Percentiles rank a stretch among this genome's conserved stretches.
Evolutionary conservation across 2,329 filamentous ascomycete species (phyloP).

Genomic region (Cercospora sp.): DNA sequence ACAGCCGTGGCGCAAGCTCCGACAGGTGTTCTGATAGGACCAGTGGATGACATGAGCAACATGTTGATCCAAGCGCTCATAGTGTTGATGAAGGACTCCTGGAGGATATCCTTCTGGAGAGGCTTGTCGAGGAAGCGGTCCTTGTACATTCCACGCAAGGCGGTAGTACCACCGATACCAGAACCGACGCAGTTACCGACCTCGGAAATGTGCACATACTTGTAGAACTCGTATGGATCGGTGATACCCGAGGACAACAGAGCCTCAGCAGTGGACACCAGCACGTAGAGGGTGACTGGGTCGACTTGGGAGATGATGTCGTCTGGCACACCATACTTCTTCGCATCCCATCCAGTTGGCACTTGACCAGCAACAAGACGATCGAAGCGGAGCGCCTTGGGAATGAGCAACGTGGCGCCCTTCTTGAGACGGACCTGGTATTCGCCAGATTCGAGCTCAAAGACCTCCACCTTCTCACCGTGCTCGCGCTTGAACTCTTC

Average conservation of each 20-base stretch:
- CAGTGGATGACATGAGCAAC: conserved; percentile 93
- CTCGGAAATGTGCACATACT: conserved; percentile 97
- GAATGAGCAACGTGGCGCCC: conserved; percentile 90
- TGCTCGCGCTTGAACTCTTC: conserved; percentile 97
- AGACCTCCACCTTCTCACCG: conserved; percentile 95
- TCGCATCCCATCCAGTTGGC: conserved; percentile 94
- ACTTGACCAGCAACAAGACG: conserved; percentile 96
- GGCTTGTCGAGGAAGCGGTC: conserved; percentile 96
- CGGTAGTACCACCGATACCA: conserved; percentile 91
- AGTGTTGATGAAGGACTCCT: conserved; percentile 99
- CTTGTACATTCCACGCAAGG: conserved; percentile 96
- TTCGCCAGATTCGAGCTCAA: conserved; percentile 89
- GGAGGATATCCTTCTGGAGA: conserved; percentile 96
- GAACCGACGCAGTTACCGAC: conserved; percentile 98
- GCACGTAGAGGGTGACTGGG: conserved; percentile 90
- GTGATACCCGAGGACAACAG: conserved; percentile 92
- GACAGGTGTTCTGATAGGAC: conserved; percentile 97
- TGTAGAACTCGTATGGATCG: conserved; percentile 99
- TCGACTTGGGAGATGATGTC: conserved; percentile 98
- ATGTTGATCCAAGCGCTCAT: conserved; percentile 99
- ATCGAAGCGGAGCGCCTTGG: conserved; percentile 95
- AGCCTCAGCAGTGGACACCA: conserved; percentile 89
- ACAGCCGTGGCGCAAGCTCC: conserved; percentile 97
- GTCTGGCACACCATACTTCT: conserved; percentile 92
- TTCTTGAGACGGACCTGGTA: conserved; percentile 94